These are phyloP conservation scores for Omphalea diandra DNA, from an alignment of 441 rosid species.

Conservation along the genomic window DNA sequence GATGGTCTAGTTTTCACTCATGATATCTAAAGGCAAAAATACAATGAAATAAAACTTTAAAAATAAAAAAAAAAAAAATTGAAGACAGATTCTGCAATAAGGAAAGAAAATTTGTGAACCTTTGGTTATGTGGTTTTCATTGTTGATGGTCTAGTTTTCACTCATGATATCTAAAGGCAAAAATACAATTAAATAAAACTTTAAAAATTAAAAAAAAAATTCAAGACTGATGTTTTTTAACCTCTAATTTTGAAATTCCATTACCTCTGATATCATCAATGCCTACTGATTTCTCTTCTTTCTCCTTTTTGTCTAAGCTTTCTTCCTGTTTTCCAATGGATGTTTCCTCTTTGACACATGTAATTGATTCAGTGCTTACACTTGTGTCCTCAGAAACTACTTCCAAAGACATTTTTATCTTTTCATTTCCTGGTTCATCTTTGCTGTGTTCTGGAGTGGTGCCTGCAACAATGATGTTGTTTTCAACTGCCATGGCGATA, in stretches of 20 bases:
- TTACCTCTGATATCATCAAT: background rate
- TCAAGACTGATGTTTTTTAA: conserved; percentile 1
- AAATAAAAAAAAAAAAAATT: background rate
- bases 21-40: background rate
- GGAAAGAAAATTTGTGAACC: background rate
- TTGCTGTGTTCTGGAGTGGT: conserved; percentile 19
- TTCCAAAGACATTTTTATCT: conserved; percentile 16
- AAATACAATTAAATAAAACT: background rate
- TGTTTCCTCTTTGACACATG: conserved; percentile 10
- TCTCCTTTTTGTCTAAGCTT: background rate
- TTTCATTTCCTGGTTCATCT: conserved; percentile 27
- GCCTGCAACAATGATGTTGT: conserved; percentile 10
- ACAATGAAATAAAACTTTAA: background rate
- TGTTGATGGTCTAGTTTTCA: background rate
- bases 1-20: background rate
- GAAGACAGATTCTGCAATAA: conserved; percentile 22
- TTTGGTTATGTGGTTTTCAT: background rate
- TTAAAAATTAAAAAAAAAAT: conserved; percentile 8
- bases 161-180: background rate
- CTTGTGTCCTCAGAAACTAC: background rate
- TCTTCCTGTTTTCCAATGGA: background rate
- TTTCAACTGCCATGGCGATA: conserved; percentile 8
- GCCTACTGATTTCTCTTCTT: conserved; percentile 4
- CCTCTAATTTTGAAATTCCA: conserved; percentile 9
- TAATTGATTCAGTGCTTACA: conserved; percentile 1